Evolutionary conservation across 345 rosid genomes (phyloP).

Genomic region (Populus nigra): DNA sequence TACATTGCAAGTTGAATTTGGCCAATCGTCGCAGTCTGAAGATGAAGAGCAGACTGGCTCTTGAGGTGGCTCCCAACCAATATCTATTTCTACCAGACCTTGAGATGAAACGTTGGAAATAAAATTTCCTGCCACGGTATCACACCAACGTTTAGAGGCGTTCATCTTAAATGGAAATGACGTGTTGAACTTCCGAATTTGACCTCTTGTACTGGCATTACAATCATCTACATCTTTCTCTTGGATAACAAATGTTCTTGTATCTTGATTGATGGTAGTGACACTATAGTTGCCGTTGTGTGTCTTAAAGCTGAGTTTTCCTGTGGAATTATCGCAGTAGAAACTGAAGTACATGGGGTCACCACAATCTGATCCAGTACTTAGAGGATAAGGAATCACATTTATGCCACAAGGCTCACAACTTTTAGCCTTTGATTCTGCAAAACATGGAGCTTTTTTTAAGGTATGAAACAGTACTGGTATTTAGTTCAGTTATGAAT

Average conservation of each 20-base stretch:
- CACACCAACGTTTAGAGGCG: not conserved
- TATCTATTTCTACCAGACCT: constrained; percentile 43
- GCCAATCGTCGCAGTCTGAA: constrained; percentile 59
- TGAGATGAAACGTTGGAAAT: not conserved
- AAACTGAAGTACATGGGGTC: constrained; percentile 53
- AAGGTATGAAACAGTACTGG: not conserved
- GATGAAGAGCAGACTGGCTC: constrained; percentile 51
- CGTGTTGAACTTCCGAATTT: constrained; percentile 14
- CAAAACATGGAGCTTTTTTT: not conserved
- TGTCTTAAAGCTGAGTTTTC: constrained; percentile 41
- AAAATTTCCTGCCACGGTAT: not conserved
- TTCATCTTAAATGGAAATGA: constrained; percentile 36
- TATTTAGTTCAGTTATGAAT: not conserved
- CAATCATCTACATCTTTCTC: constrained; percentile 22
- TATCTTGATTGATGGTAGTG: constrained; percentile 38
- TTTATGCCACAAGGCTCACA: constrained; percentile 52
- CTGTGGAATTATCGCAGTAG: constrained; percentile 44
- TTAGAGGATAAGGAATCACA: constrained; percentile 59
- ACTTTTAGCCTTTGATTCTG: constrained; percentile 45
- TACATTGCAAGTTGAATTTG: constrained; percentile 38
- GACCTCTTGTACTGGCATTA: constrained; percentile 6
- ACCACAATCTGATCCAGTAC: constrained; percentile 57
- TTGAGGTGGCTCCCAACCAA: constrained; percentile 48
- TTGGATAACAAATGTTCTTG: constrained; percentile 38
- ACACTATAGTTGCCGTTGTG: constrained; percentile 34